Evolutionary conservation across 2,329 filamentous ascomycete genomes (phyloP).

Genomic region (Zasmidium citrigriseum): DNA sequence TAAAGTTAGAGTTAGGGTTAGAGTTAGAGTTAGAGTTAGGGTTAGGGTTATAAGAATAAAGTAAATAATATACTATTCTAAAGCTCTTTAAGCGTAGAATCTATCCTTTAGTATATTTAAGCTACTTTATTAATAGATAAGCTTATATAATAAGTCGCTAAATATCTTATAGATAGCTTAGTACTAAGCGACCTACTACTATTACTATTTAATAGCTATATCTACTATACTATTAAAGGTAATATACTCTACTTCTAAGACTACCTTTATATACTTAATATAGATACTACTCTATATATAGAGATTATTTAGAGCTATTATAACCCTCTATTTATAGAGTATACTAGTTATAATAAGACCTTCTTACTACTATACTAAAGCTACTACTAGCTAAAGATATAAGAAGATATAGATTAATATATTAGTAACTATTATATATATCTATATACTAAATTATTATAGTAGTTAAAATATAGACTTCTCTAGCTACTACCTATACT

Average conservation of each 20-base stretch:
- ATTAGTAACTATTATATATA: background rate
- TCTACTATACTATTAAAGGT: background rate
- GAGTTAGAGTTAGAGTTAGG: background rate
- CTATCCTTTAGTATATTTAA: too few relatives aligned
- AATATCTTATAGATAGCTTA: background rate
- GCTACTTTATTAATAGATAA: background rate
- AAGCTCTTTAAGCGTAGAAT: background rate
- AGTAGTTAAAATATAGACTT: background rate
- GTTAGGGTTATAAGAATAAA: background rate
- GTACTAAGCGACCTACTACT: background rate
- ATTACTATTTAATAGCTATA: background rate
- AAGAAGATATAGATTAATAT: background rate
- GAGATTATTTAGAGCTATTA: background rate
- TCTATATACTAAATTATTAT: background rate
- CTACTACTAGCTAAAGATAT: background rate
- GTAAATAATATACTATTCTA: background rate
- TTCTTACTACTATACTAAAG: background rate
- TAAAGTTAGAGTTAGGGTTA: background rate
- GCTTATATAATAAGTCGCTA: background rate
- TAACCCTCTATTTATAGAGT: background rate
- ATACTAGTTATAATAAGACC: background rate
- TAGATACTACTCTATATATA: background rate
- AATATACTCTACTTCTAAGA: background rate
- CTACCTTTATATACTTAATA: background rate
- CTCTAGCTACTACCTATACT: background rate